phyloP scores from a whole-genome alignment of 2,329 filamentous ascomycete genomes.

The Cladophialophora psammophila region DNA sequence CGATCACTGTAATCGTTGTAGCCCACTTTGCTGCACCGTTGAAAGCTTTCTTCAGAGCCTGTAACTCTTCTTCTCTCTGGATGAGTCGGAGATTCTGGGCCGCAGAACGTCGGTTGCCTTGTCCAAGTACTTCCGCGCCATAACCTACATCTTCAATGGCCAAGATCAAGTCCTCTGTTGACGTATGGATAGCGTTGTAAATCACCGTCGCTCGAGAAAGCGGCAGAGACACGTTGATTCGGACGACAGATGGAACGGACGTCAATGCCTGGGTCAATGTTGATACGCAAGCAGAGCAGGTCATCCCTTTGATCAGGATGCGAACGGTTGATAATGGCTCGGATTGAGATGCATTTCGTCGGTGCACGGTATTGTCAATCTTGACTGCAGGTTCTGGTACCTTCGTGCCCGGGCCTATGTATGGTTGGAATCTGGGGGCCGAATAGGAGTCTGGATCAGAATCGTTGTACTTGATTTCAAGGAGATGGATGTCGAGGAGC shows the following conservation, averaged over 20 bases:
- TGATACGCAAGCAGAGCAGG: slow-evolving; percentile 29
- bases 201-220: slow-evolving; percentile 30
- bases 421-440: slow-evolving; percentile 7
- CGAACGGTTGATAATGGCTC: slow-evolving; percentile 11
- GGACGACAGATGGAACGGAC: slow-evolving; percentile 16
- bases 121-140: slow-evolving; percentile 18
- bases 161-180: slow-evolving; percentile 19
- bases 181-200: slow-evolving; percentile 15
- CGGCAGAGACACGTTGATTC: slow-evolving; percentile 23
- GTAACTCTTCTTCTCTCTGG: slow-evolving; percentile 25
- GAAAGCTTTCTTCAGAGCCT: slow-evolving; percentile 23
- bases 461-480: slow-evolving; percentile 36
- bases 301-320: slow-evolving; percentile 30
- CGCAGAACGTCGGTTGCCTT: slow-evolving; percentile 9
- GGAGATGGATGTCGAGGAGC: slow-evolving; percentile 30
- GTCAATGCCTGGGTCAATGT: slow-evolving; percentile 19
- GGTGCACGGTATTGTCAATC: background rate
- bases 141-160: slow-evolving; percentile 29
- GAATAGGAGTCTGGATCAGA: slow-evolving; percentile 17
- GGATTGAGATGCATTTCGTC: background rate
- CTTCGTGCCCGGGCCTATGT: background rate
- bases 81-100: slow-evolving; percentile 25
- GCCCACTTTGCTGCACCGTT: slow-evolving; percentile 27
- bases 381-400: background rate
- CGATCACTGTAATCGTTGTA: slow-evolving; percentile 14